Conservation (phyloP, 2,329 filamentous ascomycete genomes). For the Monosporascus cannonballus region DNA sequence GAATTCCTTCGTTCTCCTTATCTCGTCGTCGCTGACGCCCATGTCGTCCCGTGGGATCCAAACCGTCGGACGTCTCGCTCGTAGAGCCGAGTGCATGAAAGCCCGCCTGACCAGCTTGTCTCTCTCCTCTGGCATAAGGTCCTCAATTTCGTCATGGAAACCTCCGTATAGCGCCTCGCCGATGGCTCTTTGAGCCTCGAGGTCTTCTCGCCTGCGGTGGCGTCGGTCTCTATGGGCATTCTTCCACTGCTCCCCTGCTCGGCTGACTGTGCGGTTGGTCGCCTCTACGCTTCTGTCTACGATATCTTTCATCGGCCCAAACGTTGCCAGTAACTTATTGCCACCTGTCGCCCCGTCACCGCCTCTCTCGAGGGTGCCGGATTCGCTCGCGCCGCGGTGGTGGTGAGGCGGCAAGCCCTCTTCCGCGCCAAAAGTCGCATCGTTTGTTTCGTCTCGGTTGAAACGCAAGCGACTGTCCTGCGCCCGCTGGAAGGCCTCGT, state of each 20-base stretch:
- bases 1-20: slow-evolving; percentile 67
- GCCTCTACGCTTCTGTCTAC: slow-evolving; percentile 44
- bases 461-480: slow-evolving; percentile 66
- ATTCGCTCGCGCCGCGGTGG: slow-evolving; percentile 34
- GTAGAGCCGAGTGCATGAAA: slow-evolving; percentile 84
- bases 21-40: slow-evolving; percentile 87
- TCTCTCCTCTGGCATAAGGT: slow-evolving; percentile 83
- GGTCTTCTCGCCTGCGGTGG: slow-evolving; percentile 49
- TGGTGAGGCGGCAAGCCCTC: slow-evolving; percentile 34
- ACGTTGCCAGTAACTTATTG: slow-evolving; percentile 1
- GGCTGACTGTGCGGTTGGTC: slow-evolving; percentile 37
- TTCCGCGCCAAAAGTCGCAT: slow-evolving; percentile 30
- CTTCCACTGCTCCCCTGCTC: slow-evolving; percentile 32
- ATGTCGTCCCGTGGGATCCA: slow-evolving; percentile 93
- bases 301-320: slow-evolving; percentile 39
- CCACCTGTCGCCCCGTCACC: slow-evolving; percentile 10
- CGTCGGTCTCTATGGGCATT: slow-evolving; percentile 43
- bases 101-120: slow-evolving; percentile 80
- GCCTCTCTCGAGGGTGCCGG: slow-evolving; percentile 25
- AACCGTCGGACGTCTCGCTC: slow-evolving; percentile 77
- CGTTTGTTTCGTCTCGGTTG: slow-evolving; percentile 43
- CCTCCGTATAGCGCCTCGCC: slow-evolving; percentile 80
- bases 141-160: slow-evolving; percentile 89
- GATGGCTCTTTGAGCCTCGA: slow-evolving; percentile 67
- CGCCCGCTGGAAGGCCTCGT: slow-evolving; percentile 78